phyloP scores from a whole-genome alignment of 192 early-diverging fungal species.

The Gryganskiella cystojenkinii region DNA sequence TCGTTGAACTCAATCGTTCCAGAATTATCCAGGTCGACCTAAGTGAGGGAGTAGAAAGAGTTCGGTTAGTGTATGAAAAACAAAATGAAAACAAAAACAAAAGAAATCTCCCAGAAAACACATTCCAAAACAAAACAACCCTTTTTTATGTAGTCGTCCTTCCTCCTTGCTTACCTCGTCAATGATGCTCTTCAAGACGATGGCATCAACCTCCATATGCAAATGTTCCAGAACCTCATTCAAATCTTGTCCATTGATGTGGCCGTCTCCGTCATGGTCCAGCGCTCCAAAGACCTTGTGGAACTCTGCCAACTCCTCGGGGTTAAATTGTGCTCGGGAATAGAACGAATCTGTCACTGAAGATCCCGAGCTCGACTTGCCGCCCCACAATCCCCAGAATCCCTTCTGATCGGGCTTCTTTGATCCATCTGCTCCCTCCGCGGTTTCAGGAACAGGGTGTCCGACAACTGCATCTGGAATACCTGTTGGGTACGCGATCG shows the following conservation, averaged over 20 bases:
- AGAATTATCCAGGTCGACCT: slow-evolving; percentile 64
- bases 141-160: too few species aligned
- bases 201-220: slow-evolving; percentile 59
- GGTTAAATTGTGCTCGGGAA: slow-evolving; percentile 69
- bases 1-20: slow-evolving; percentile 76
- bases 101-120: background rate
- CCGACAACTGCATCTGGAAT: slow-evolving; percentile 33
- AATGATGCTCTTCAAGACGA: slow-evolving; percentile 65
- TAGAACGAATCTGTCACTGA: slow-evolving; percentile 54
- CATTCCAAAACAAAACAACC: too few species aligned
- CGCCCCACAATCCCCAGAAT: slow-evolving; percentile 36
- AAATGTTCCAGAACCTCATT: slow-evolving; percentile 61
- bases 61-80: background rate
- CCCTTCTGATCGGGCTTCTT: slow-evolving; percentile 12
- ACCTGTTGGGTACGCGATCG: slow-evolving; percentile 53
- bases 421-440: background rate
- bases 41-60: background rate
- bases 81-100: background rate
- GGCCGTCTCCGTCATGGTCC: slow-evolving; percentile 66
- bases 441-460: slow-evolving; percentile 6
- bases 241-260: slow-evolving; percentile 65
- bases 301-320: slow-evolving; percentile 69
- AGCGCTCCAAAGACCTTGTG: slow-evolving; percentile 65
- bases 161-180: slow-evolving; percentile 34
- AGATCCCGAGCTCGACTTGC: slow-evolving; percentile 26